phyloP scores from a whole-genome alignment of 164 flowering plant genomes.

The Magnolia changhungtana region DNA sequence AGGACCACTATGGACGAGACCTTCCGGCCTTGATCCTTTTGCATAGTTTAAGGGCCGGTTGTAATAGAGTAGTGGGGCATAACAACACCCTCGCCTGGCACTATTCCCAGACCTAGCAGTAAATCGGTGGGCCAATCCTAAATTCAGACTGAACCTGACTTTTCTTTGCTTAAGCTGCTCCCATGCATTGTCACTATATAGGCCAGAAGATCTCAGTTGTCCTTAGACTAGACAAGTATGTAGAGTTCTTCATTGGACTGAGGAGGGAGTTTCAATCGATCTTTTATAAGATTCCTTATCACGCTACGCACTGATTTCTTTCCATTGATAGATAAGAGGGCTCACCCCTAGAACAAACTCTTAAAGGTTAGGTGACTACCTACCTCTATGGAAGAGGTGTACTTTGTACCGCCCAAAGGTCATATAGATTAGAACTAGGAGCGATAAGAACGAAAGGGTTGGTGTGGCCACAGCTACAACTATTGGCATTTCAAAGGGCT shows the following conservation, averaged over 20 bases:
- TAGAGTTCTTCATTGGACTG: conserved; percentile 6
- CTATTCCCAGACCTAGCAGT: conserved; percentile 7
- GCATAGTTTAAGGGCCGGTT: no score
- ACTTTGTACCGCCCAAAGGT: background rate
- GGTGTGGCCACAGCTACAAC: background rate
- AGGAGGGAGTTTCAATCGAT: conserved; percentile 8
- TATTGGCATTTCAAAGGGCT: background rate
- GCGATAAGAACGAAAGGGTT: background rate
- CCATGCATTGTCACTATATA: no score
- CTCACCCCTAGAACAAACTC: conserved; percentile 5
- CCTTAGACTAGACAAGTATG: conserved; percentile 7
- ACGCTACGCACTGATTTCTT: background rate
- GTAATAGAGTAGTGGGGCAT: background rate
- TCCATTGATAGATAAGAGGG: conserved; percentile 12
- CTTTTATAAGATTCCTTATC: conserved; percentile 8
- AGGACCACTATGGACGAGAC: background rate
- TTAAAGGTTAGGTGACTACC: conserved; percentile 6
- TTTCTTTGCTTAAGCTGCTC: no score
- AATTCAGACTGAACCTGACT: no score
- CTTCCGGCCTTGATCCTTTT: background rate
- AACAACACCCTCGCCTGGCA: background rate
- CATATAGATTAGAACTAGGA: conserved; percentile 1
- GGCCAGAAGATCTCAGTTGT: conserved; percentile 7
- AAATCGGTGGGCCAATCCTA: background rate
- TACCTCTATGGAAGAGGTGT: background rate